Percentiles rank a stretch among this genome's conserved stretches.
phyloP scores from a whole-genome alignment of 2,329 filamentous ascomycete genomes.

The Fusarium sterilihyphosum region DNA sequence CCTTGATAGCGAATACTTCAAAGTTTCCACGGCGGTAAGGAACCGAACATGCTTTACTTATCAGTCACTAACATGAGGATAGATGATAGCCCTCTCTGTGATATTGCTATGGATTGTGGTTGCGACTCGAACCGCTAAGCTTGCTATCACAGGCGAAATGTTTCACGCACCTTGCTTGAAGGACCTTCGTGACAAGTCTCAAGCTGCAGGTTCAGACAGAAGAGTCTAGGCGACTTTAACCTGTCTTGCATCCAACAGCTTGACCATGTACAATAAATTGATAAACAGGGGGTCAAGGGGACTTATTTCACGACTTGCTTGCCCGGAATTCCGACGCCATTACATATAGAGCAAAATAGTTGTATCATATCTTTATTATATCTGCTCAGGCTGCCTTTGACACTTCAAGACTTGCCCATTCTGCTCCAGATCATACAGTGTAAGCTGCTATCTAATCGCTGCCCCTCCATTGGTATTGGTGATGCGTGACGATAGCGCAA shows the following conservation, averaged over 20 bases:
- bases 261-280: not conserved
- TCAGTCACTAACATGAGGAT: conserved; percentile 9
- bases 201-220: conserved; percentile 40
- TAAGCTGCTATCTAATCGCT: conserved; percentile 33
- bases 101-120: conserved; percentile 56
- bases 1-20: conserved; percentile 56
- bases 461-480: conserved; percentile 43
- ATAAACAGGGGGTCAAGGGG: not conserved
- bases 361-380: not conserved
- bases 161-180: conserved; percentile 58
- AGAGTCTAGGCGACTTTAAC: conserved; percentile 34
- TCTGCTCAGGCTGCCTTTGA: too few relatives aligned
- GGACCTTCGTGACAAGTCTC: conserved; percentile 48
- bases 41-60: not conserved
- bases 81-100: conserved; percentile 55
- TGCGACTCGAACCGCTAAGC: conserved; percentile 50
- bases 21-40: conserved; percentile 50
- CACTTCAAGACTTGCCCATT: not conserved
- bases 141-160: conserved; percentile 54
- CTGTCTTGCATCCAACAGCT: not conserved
- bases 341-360: not conserved
- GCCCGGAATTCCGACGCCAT: not conserved
- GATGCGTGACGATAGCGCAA: conserved; percentile 31
- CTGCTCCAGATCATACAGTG: not conserved
- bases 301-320: not conserved